Percentiles rank a stretch among this genome's conserved stretches.
Evolutionary conservation across 2,329 filamentous ascomycete genomes (phyloP).

Genomic region (Polytolypa hystricis): DNA sequence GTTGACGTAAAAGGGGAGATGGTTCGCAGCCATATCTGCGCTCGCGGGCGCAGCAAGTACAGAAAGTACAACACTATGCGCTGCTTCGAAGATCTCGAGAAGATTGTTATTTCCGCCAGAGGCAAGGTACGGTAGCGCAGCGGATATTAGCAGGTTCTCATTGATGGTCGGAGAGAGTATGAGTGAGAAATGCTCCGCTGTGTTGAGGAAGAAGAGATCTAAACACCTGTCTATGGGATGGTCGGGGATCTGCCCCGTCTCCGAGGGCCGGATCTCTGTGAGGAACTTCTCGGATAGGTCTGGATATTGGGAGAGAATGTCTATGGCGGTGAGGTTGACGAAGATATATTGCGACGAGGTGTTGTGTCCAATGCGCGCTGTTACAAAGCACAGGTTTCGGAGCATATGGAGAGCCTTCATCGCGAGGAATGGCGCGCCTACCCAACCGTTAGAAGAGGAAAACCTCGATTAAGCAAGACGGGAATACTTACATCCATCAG

Average conservation of each 20-base stretch:
- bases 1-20: slow-evolving; percentile 75
- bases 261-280: slow-evolving; percentile 46
- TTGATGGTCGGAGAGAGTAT: slow-evolving; percentile 54
- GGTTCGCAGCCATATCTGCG: slow-evolving; percentile 54
- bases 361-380: slow-evolving; percentile 58
- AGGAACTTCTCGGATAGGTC: slow-evolving; percentile 57
- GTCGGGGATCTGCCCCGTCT: slow-evolving; percentile 46
- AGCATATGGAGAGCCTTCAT: slow-evolving; percentile 61
- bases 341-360: slow-evolving; percentile 78
- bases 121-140: slow-evolving; percentile 62
- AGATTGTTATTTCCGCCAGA: slow-evolving; percentile 47
- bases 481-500: slow-evolving; percentile 37
- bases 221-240: slow-evolving; percentile 59
- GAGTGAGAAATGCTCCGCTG: slow-evolving; percentile 71
- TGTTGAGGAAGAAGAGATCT: slow-evolving; percentile 83
- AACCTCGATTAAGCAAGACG: too few relatives aligned
- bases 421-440: slow-evolving; percentile 54
- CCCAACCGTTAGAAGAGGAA: too few relatives aligned
- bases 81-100: slow-evolving; percentile 71
- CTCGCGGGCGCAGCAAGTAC: slow-evolving; percentile 72
- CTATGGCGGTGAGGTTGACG: slow-evolving; percentile 69
- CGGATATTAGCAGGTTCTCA: slow-evolving; percentile 61
- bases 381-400: slow-evolving; percentile 72
- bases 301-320: slow-evolving; percentile 64
- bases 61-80: slow-evolving; percentile 71